These are phyloP conservation scores for Catenaria anguillulae DNA, from an alignment of 371 early-diverging fungal genomes.

Conservation along the genomic window DNA sequence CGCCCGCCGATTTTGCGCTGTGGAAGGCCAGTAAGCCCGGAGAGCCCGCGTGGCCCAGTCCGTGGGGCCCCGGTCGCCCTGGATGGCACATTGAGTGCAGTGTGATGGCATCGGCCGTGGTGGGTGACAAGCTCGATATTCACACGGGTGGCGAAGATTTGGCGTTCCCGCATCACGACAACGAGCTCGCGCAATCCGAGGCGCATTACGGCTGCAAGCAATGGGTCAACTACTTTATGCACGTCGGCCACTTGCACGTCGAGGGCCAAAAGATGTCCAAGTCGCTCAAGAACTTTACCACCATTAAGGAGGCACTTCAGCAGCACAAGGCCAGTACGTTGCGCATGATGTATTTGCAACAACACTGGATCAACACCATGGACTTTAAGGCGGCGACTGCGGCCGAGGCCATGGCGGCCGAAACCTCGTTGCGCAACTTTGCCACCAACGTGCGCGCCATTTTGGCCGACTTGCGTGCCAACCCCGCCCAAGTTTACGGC, in stretches of 20 bases:
- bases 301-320: conserved; percentile 58
- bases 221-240: conserved; percentile 99
- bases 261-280: conserved; percentile 99
- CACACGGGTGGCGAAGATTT: conserved; percentile 98
- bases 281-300: conserved; percentile 96
- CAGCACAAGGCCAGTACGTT: conserved; percentile 75
- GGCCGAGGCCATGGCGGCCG: conserved; percentile 69
- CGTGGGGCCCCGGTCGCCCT: conserved; percentile 94
- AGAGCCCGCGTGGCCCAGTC: conserved; percentile 93
- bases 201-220: conserved; percentile 78
- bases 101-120: conserved; percentile 91
- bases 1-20: conserved; percentile 88
- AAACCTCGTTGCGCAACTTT: conserved; percentile 61
- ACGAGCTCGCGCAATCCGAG: conserved; percentile 97
- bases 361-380: conserved; percentile 81
- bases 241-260: conserved; percentile 97
- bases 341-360: conserved; percentile 84
- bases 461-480: conserved; percentile 37
- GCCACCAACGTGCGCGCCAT: conserved; percentile 65
- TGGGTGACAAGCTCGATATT: conserved; percentile 87
- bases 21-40: conserved; percentile 97
- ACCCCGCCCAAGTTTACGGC: conserved; percentile 35
- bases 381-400: conserved; percentile 75
- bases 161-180: conserved; percentile 99
- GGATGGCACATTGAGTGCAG: conserved; percentile 99